Conservation (phyloP, 106 monocot genomes). For the Vanilla planifolia region DNA sequence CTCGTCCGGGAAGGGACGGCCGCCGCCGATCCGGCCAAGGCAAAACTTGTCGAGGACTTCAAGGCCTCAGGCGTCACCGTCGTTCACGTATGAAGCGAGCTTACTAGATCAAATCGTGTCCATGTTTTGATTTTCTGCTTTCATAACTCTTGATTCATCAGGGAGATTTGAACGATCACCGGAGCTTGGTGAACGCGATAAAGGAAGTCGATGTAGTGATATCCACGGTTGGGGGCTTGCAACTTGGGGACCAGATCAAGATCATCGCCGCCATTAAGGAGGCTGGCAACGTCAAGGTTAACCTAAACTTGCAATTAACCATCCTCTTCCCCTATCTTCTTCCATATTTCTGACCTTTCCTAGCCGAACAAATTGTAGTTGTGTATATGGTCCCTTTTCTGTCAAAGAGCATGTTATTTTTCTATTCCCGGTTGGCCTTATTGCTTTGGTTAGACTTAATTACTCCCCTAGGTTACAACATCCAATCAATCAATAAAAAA, state of each 20-base stretch:
- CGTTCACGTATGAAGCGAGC: neutral
- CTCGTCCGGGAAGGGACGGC: conserved; percentile 26
- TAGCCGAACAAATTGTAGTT: no score
- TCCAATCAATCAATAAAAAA: no score
- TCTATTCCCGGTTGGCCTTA: no score
- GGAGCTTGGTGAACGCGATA: conserved; percentile 20
- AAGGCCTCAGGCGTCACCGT: conserved; percentile 15
- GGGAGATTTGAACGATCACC: conserved; percentile 29
- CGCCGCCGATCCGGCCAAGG: conserved; percentile 37
- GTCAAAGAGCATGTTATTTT: no score
- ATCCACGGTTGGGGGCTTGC: conserved; percentile 11
- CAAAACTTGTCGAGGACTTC: conserved; percentile 26
- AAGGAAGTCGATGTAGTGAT: conserved; percentile 16
- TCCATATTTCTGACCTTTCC: no score
- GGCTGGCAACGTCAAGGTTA: conserved; percentile 14
- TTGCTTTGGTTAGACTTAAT: no score
- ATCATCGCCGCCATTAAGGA: conserved; percentile 22
- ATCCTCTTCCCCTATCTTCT: no score
- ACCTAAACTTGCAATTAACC: no score
- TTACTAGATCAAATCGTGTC: neutral
- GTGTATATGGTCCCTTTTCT: no score
- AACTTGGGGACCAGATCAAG: conserved; percentile 18
- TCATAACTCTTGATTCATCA: no score
- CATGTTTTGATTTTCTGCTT: neutral
- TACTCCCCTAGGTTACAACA: no score